Evolutionary conservation across 345 rosid species (phyloP), one percentile per base, ranked within the genome.

Genomic region (Lepidium aucheri): DNA sequence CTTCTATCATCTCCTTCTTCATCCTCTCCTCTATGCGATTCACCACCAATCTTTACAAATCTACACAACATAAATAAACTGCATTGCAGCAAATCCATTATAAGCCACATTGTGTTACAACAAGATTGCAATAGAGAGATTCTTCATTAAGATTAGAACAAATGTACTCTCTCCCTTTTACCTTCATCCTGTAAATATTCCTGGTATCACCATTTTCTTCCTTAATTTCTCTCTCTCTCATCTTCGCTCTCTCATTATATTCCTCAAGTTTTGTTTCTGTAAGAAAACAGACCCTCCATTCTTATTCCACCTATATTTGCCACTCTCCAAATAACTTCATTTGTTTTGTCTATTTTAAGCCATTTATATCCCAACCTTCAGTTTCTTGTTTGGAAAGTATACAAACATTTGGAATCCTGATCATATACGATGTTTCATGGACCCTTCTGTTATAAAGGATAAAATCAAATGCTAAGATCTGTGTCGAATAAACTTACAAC

Each of bases 1-100:
- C 90, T 74, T 87, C 99, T 61, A 82, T 2, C 76, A 60, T 40
- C 67, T 68, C 82, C 40, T 51, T 74, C 70, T 73, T 76, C 82
- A 45, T 64, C 60, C 12, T 66, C 43, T 49, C 44, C 33, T 55
- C 58, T 17, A 20, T 44, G 66, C 51, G 59, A 57, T 34, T 70
- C 30, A 44, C 15, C 55, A 61, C 54, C 46, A n/a, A 42, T 50
- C 20, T 18, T 47, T 72, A 56, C 11, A 65, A 56, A 40, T 56
- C 6, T 39, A 56, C 9, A 30, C 50, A 20, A 56, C 9, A 30
- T 42, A 20, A 2, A 46, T 18, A 22, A 64, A 47, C 65, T 72
- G 70, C 76, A 56, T 64, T 0, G 38, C 36, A 47, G 1, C 18
- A 72, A 18, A 55, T 22, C 13, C 45, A 17, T 63, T 10, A 38